phyloP scores from a whole-genome alignment of 345 rosid species.

The Populus nigra region DNA sequence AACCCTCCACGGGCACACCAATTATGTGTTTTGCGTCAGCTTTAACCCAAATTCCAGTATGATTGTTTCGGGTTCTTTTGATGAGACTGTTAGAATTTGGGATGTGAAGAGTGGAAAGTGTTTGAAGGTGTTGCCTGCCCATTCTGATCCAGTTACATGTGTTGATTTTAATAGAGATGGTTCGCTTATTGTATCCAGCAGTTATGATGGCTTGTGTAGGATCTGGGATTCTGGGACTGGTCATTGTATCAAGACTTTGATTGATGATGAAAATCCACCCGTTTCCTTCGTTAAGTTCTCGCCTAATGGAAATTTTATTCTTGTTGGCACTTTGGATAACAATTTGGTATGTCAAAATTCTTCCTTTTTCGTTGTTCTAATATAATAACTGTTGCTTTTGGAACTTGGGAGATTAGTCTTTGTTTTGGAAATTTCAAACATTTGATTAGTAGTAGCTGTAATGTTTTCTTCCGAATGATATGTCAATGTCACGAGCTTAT shows the following conservation, averaged over 20 bases:
- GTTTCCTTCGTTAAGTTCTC: slow-evolving; percentile 86
- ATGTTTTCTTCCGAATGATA: too few species aligned
- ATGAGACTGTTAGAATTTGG: slow-evolving; percentile 93
- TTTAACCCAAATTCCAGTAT: slow-evolving; percentile 85
- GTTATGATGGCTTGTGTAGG: slow-evolving; percentile 87
- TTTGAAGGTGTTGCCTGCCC: slow-evolving; percentile 86
- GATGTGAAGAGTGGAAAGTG: slow-evolving; percentile 85
- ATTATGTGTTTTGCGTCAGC: slow-evolving; percentile 72
- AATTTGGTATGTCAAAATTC: slow-evolving; percentile 51
- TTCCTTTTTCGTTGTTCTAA: neutral
- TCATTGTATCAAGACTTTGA: slow-evolving; percentile 76
- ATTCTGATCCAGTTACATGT: slow-evolving; percentile 89
- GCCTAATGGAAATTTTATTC: slow-evolving; percentile 88
- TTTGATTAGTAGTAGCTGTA: too few species aligned
- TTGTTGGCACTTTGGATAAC: slow-evolving; percentile 84
- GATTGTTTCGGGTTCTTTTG: slow-evolving; percentile 91
- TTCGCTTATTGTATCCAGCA: slow-evolving; percentile 75
- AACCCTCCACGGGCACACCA: slow-evolving; percentile 79
- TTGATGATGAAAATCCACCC: slow-evolving; percentile 91
- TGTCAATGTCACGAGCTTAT: too few species aligned
- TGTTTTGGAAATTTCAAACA: too few species aligned
- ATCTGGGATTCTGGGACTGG: slow-evolving; percentile 93
- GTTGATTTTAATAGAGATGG: slow-evolving; percentile 88
- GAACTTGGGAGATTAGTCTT: too few species aligned
- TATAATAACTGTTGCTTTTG: too few species aligned